Base-by-base conservation (phyloP, 1,139 yeast genomes). In the Hansenula anomala region DNA sequence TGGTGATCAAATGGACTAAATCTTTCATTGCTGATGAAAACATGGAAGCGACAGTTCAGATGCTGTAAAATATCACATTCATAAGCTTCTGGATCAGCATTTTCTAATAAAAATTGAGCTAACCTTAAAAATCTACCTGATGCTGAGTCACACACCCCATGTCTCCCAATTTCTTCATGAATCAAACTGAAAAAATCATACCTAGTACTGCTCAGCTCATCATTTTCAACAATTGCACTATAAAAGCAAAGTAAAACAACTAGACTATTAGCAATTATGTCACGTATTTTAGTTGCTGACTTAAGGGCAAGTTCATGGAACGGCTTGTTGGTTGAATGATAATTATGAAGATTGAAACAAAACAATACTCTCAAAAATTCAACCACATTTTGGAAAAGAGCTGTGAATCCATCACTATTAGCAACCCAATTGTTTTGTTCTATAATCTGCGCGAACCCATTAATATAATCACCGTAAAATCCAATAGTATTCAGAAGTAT, bases 21-120 rank as follows among this genome's bases (percentile, higher is more conserved):
- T 7, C 68, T 69, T 17, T 80, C 88, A 18, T 78, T 68, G 1
- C 80, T 66, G 4, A 88, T 64, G 2, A 70, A 66, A 41, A 86
- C 71, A 32, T 87, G 95, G 52, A 82, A 88, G 12, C 87, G 71
- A 57, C 98, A 92, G 45, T 79, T 72, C 18, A 92, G 64, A 26
- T 88, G 69, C 52, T 92, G 97, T 10, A 86, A 66, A 38, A 87
- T 59, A 39, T 89, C 88, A 33, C 69, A 64, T 43, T 82, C 80
- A 2, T 73, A 66, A 9, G 67, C 71, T 2, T 56, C 51, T 52
- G 73, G 63, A 9, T 70, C 63, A 22, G 73, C 61, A 1, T 64
- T 53, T 6, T 78, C 63, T 20, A 88, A 61, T 16, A 74, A 67
- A 15, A 67, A 67, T 48, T 88, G 83, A 1, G 82, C 66, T 33